Evolutionary conservation across 108 stramenopile genomes (phyloP), one percentile per base, ranked within the genome.

Genomic region (Cyclostephanos tholiformis): DNA sequence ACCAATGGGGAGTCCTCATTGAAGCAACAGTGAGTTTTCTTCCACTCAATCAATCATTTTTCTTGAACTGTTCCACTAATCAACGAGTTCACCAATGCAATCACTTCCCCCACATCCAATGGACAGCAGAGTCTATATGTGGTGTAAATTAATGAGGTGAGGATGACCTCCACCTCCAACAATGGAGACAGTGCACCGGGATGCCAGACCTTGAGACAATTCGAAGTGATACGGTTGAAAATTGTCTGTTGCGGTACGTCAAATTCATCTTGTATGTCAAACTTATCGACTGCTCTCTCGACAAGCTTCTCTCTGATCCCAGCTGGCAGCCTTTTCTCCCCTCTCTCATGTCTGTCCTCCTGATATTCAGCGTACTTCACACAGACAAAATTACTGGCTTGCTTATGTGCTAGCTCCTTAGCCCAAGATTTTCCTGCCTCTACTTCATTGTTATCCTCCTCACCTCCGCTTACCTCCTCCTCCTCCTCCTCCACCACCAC

Each of bases 11-110:
- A 25, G 20, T 53, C 52, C 6, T 17, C 6, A 19, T 53, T 25
- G 52, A 20, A 53, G 20, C 23, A 25, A 53, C 20, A 53, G 52
- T 53, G 23, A 22, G 3, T 20, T 16, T 53, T 29, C n/a, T 67
- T 67, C 55, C 52, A 67, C 4, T 8, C 67, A 30, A 55, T 67
- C 20, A 67, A 5, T 8, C 32, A 4, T 53, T 67, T 27, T 30
- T 23, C 16, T 0, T 16, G 20, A 14, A n/a, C 1, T 49, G 29
- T 55, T 43, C 14, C 50, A 4, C n/a, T 14, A 3, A 69, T 56
- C 9, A 69, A 16, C 0, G 23, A 11, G 25, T 69, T 69, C 29
- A 17, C 6, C 12, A 69, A 23, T 3, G 17, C 53, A 9, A 60
- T 56, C 13, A n/a, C 16, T 11, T 58, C 68, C 9, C 36, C 39